A percentile compares a stretch with the other conserved stretches of the same genome.
phyloP scores from a whole-genome alignment of 1,284 basidiomycete species.

The Puccinia polysora region DNA sequence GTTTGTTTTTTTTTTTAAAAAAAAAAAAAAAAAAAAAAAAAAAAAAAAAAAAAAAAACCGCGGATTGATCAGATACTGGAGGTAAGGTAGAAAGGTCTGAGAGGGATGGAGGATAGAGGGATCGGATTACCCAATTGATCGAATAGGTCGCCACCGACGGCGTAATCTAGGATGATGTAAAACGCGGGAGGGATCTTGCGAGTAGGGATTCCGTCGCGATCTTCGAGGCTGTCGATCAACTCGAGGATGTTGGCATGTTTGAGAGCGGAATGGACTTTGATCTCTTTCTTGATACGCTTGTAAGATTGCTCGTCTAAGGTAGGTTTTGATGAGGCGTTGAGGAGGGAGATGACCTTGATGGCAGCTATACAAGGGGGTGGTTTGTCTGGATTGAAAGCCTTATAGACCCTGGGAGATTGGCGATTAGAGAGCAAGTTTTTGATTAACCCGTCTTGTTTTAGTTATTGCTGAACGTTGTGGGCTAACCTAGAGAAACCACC shows the following conservation, averaged over 20 bases:
- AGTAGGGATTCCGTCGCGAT: conserved; percentile 54
- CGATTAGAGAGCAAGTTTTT: neutral
- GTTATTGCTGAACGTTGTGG: too few relatives aligned
- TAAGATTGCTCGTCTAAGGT: conserved; percentile 50
- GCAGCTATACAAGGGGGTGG: conserved; percentile 22
- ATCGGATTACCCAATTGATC: conserved; percentile 77
- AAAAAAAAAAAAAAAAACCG: too few relatives aligned
- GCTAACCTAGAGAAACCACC: conserved; percentile 39
- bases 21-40: too few relatives aligned
- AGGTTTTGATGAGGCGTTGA: conserved; percentile 57
- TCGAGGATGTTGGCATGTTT: conserved; percentile 79
- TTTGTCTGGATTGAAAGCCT: conserved; percentile 60
- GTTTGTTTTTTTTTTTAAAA: too few relatives aligned
- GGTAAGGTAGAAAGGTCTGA: too few relatives aligned
- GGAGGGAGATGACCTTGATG: conserved; percentile 55
- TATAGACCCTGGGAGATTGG: conserved; percentile 62
- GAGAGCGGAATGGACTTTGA: conserved; percentile 77
- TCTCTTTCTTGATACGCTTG: conserved; percentile 86
- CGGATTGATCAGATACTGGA: neutral
- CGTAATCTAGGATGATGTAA: conserved; percentile 89
- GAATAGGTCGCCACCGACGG: conserved; percentile 89
- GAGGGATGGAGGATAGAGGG: neutral
- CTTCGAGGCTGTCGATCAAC: conserved; percentile 60
- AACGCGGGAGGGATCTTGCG: conserved; percentile 66
- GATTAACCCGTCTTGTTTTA: too few relatives aligned